A percentile compares a stretch with the other conserved stretches of the same genome.
Conservation (phyloP, 129 eudicot genomes). For the Calendula officinalis region DNA sequence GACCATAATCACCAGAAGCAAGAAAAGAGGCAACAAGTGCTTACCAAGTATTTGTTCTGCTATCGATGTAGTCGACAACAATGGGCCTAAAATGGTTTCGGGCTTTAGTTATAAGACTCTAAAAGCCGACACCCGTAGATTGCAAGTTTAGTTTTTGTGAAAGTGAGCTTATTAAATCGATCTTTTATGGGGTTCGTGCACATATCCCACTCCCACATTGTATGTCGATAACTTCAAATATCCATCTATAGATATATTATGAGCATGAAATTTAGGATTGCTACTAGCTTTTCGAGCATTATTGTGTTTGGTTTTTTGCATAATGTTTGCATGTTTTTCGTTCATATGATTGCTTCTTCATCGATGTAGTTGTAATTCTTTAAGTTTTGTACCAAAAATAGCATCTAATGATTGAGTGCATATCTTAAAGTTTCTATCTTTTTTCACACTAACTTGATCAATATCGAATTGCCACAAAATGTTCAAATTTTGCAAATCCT, state of each 20-base stretch:
- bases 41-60: conserved; percentile 66
- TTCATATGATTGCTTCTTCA: conserved; percentile 33
- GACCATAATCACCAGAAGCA: conserved; percentile 31
- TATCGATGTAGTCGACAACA: conserved; percentile 50
- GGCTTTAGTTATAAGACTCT: conserved; percentile 51
- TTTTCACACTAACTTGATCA: conserved; percentile 9
- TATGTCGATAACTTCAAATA: conserved; percentile 63
- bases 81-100: conserved; percentile 42
- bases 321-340: conserved; percentile 23
- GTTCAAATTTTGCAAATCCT: background rate
- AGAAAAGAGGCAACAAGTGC: conserved; percentile 46
- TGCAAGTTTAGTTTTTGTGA: conserved; percentile 47
- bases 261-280: conserved; percentile 5
- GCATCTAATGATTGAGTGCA: conserved; percentile 23
- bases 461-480: background rate
- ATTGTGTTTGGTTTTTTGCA: conserved; percentile 31
- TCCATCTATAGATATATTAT: conserved; percentile 22
- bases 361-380: conserved; percentile 23
- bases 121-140: conserved; percentile 38
- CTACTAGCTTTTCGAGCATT: conserved; percentile 24
- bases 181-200: conserved; percentile 38
- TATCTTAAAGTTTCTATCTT: conserved; percentile 53
- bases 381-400: conserved; percentile 18
- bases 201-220: conserved; percentile 57
- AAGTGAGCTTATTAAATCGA: conserved; percentile 55